Conservation (phyloP, 2,329 filamentous ascomycete species). For the Aureobasidium sp. region DNA sequence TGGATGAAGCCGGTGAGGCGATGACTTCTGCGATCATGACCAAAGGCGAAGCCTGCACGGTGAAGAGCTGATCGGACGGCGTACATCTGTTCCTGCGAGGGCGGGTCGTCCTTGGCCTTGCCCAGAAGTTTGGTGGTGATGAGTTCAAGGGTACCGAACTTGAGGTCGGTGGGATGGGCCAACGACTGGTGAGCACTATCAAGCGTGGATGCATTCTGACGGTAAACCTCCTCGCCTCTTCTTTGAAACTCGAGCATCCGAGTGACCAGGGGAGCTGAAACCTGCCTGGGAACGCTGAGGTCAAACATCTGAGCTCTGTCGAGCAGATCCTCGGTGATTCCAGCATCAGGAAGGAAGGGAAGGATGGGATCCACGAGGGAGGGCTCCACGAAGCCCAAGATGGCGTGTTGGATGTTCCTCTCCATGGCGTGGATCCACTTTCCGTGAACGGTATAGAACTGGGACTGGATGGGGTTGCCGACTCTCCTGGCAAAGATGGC, state of each 20-base stretch:
- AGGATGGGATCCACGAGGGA: constrained; percentile 41
- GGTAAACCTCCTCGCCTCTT: constrained; percentile 43
- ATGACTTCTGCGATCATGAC: constrained; percentile 44
- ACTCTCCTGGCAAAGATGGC: constrained; percentile 44
- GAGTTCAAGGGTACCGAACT: constrained; percentile 42
- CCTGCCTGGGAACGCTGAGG: constrained; percentile 38
- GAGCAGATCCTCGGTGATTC: constrained; percentile 28
- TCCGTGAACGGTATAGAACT: constrained; percentile 47
- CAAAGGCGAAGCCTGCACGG: constrained; percentile 56
- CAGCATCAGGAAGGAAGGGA: constrained; percentile 44
- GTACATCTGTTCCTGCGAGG: constrained; percentile 41
- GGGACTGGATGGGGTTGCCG: constrained; percentile 29
- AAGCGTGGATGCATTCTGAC: constrained; percentile 38
- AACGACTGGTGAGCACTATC: constrained; percentile 45
- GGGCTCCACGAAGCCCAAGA: constrained; percentile 43
- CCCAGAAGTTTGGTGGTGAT: constrained; percentile 40
- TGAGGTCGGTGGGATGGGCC: constrained; percentile 37
- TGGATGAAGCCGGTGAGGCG: constrained; percentile 55
- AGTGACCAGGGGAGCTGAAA: constrained; percentile 39
- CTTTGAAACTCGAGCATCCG: constrained; percentile 39
- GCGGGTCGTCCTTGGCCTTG: constrained; percentile 23
- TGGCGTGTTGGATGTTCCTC: constrained; percentile 40
- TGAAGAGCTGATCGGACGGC: constrained; percentile 62
- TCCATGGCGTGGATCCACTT: constrained; percentile 39
- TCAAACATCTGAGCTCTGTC: constrained; percentile 33